Conservation (phyloP, 2,329 filamentous ascomycete species). For the Alternaria postmessia region DNA sequence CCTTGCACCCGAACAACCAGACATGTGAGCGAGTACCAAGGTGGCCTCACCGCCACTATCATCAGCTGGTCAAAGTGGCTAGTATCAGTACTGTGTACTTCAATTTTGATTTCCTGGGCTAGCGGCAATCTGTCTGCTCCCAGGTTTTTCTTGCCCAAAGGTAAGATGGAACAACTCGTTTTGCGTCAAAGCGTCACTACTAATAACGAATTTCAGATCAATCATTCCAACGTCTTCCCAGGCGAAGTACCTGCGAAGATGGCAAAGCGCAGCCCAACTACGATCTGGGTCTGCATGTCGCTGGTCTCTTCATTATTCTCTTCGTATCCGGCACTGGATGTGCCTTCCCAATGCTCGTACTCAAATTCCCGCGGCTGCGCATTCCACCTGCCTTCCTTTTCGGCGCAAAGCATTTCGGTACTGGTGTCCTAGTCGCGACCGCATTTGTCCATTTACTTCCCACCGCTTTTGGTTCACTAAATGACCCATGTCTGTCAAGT, state of each 20-base stretch:
- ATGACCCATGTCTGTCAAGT: constrained; percentile 61
- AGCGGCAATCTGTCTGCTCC: constrained; percentile 15
- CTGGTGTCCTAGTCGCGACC: constrained; percentile 82
- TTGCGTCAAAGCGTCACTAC: neutral
- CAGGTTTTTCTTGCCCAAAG: constrained; percentile 10
- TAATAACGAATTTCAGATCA: constrained; percentile 6
- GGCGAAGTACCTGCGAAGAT: constrained; percentile 32
- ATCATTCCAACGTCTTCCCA: constrained; percentile 23
- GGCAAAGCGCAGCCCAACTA: constrained; percentile 36
- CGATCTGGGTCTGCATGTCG: constrained; percentile 41
- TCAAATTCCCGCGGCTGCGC: constrained; percentile 66
- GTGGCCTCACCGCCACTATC: constrained; percentile 20
- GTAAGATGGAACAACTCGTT: constrained; percentile 12
- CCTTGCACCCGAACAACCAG: constrained; percentile 40
- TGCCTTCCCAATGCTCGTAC: constrained; percentile 68
- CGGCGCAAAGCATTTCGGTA: constrained; percentile 67
- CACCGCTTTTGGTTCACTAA: constrained; percentile 62
- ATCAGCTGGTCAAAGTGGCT: constrained; percentile 35
- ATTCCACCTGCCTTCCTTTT: constrained; percentile 68
- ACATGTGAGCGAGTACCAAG: constrained; percentile 28
- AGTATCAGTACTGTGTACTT: constrained; percentile 36
- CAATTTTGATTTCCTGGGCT: constrained; percentile 33
- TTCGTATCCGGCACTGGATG: constrained; percentile 57
- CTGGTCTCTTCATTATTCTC: constrained; percentile 46
- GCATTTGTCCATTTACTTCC: constrained; percentile 79